Evolutionary conservation across 495 filamentous ascomycete genomes (phyloP), one percentile per base, ranked within the genome.

Genomic region (Hypoxylon rickii): DNA sequence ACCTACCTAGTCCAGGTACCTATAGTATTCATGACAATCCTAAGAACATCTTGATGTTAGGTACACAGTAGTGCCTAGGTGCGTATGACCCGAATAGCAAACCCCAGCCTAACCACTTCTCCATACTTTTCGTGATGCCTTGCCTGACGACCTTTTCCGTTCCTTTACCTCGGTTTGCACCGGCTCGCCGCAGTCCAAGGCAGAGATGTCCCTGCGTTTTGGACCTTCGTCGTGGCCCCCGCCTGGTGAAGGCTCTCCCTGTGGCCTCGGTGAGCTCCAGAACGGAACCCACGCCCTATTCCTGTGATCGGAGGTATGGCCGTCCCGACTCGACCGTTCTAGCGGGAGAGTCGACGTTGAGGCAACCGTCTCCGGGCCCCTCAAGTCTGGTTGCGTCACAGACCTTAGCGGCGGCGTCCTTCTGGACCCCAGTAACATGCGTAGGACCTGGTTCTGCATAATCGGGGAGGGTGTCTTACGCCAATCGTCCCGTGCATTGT

Each of bases 391-490:
- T n/a, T 46, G 51, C 5, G 58, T 55, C 3, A 19, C 20, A 21
- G 40, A 29, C 26, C 15, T 51, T 21, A 50, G 31, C 8, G 45
- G n/a, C 20, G 64, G 54, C 47, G 56, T 49, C 29, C 40, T 62
- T 16, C 51, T 48, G 15, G 49, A 7, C 7, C 36, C 48, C 11
- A 60, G 22, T 4, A 50, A 32, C 20, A 49, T 19, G 3, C 61
- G 61, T 19, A 67, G 43, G 33, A 42, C 26, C 17, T 59, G 57
- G 7, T 40, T 54, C 12, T 52, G 56, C 10, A 51, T 55, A 11
- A 46, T 58, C 6, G 54, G 61, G 1, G 64, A 59, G 2, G 51
- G 46, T 18, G 58, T 62, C 39, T 62, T 50, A 3, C 53, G 22
- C 24, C 50, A 47, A 16, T 61, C 49, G 3, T 58, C 56, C 0